Conservation (phyloP, 2,329 filamentous ascomycete species). For the Aspergillus phoenicis region DNA sequence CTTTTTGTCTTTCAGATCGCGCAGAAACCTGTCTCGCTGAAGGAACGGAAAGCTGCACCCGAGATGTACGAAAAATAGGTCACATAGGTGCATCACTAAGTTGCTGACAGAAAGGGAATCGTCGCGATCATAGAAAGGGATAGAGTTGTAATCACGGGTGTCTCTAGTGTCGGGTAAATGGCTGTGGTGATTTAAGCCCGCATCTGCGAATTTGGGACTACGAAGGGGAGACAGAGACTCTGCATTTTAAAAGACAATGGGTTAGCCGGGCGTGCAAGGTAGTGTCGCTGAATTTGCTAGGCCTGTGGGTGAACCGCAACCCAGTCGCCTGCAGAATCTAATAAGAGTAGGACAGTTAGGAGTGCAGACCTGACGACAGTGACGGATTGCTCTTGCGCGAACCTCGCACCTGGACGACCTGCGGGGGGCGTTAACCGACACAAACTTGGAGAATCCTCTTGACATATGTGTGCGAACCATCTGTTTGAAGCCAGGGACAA, state of each 20-base stretch:
- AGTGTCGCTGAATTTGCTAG: not conserved
- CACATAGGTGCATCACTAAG: conserved; percentile 73
- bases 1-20: conserved; percentile 76
- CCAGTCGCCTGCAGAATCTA: not conserved
- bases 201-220: conserved; percentile 35
- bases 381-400: conserved; percentile 45
- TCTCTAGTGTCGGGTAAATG: conserved; percentile 29
- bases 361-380: conserved; percentile 40
- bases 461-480: conserved; percentile 62
- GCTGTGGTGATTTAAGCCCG: conserved; percentile 18
- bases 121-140: conserved; percentile 76
- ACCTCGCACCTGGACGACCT: conserved; percentile 61
- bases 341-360: not conserved
- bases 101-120: conserved; percentile 71
- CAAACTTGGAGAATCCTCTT: not conserved
- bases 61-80: conserved; percentile 78
- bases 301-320: not conserved
- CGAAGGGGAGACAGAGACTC: conserved; percentile 41
- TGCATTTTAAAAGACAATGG: conserved; percentile 13
- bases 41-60: conserved; percentile 87
- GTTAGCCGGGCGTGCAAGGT: not conserved
- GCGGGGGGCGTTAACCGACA: conserved; percentile 53
- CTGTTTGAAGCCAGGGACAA: conserved; percentile 88
- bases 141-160: conserved; percentile 40
- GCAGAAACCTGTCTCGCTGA: conserved; percentile 70